Base-by-base conservation (phyloP, 768 basidiomycete genomes). In the Auriscalpium orientale region DNA sequence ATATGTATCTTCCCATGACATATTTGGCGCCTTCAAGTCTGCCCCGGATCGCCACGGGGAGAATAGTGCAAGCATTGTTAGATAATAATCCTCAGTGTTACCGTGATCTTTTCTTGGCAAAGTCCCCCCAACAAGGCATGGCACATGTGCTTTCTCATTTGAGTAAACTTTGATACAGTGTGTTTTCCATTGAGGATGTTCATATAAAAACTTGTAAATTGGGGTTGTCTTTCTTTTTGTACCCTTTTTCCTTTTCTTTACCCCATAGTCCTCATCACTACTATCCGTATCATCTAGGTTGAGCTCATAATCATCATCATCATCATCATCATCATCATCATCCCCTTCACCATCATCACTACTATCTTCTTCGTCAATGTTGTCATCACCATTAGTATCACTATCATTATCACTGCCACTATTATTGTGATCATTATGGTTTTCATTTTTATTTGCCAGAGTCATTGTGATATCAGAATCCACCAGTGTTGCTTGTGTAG, bases 51-150 rank as follows among this genome's bases (percentile, higher is more conserved):
- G 43, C 56, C 59, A 54, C 11, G 61, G 61, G 3, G 34, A 11
- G 37, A 62, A 62, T 10, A 62, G 34, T 11, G 49, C 54, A 12
- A 60, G 38, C 61, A 62, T 62, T 40, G 58, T 62, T 3, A 18
- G 28, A 34, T 51, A 59, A 37, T 63, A 63, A 16, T 43, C 58
- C n/a, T 65, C 62, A 12, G 35, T 10, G 57, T 63, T 53, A 6
- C 60, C 43, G 58, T 64, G 49, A 49, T 72, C 71, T 44, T 20
- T 37, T 34, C 68, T n/a, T 1, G 71, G 72, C 6, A 72, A 51
- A 1, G 56, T 33, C 1, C 64, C 64, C 3, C 70, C 69, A 4
- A 68, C 20, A 58, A 72, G 70, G 36, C 71, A 70, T 0, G 66
- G 66, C 8, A 70, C 63, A 34, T 51, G 21, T 16, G 35, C 36